A percentile compares a stretch with the other conserved stretches of the same genome.
phyloP scores from a whole-genome alignment of 495 filamentous ascomycete genomes.

The Hyaloscypha finlandica region DNA sequence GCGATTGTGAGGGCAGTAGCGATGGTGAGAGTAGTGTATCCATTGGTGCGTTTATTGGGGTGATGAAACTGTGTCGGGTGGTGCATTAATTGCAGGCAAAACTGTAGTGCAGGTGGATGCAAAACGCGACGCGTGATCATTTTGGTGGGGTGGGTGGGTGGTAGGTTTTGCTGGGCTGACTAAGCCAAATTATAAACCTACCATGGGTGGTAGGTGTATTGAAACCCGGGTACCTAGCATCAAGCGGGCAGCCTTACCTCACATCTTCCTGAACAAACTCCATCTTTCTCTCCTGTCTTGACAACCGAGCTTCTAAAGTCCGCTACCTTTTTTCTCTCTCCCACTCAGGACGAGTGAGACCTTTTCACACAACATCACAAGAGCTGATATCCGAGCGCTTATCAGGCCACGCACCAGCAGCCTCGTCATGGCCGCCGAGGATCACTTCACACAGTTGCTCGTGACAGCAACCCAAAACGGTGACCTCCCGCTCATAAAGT shows the following conservation, averaged over 20 bases:
- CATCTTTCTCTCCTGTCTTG: background rate
- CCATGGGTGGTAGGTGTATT: no score
- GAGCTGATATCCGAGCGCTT: background rate
- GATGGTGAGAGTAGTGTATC: conserved; percentile 1
- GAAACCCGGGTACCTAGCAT: no score
- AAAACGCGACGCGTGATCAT: no score
- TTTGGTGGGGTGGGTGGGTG: no score
- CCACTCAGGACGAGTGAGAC: background rate
- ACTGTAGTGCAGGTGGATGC: no score
- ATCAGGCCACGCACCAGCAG: background rate
- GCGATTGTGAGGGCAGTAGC: conserved; percentile 1
- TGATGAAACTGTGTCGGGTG: no score
- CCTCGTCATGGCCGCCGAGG: background rate
- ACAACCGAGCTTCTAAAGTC: no score
- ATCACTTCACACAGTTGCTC: background rate
- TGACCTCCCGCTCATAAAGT: background rate
- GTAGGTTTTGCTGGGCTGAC: no score
- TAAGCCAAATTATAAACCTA: no score
- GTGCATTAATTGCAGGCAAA: no score
- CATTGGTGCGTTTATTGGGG: background rate
- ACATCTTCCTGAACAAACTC: background rate
- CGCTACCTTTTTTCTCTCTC: no score
- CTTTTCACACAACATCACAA: background rate
- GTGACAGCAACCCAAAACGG: background rate
- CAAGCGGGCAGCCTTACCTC: background rate